Evolutionary conservation across 202 grass and related monocot genomes (phyloP), one percentile per base, ranked within the genome.

Genomic region (Dendrocalamus latiflorus): DNA sequence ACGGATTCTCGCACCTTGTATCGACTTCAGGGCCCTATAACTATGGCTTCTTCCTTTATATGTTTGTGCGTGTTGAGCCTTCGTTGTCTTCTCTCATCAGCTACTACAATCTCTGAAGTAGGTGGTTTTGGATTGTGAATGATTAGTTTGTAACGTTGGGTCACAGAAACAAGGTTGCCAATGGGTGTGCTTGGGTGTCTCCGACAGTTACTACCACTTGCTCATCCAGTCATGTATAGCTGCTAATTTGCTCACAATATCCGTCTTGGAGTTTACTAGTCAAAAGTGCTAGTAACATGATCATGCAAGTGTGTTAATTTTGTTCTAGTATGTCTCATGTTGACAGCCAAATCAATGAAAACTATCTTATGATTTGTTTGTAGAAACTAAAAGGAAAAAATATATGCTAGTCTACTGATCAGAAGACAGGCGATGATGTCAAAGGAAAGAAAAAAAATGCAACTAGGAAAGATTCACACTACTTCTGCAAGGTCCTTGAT

Each of bases 71-170:
- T 82, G 54, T 53, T 63, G 43, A 39, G 9, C 33, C 3, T 42
- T 53, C 72, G 45, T 70, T 65, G 71, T 60, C 55, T 68, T 25
- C 81, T 53, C 17, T 68, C 33, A 41, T 63, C 36, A 41, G 61
- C 53, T 62, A 21, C 74, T 67, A 21, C n/a, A 72, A 83, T 80
- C 22, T 83, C 25, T 74, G 13, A 38, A 72, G 57, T 81, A 15
- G 49, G 30, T 43, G 57, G 11, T 18, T 73, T 56, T 68, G 3
- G n/a, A 65, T 22, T 55, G 4, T 56, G 0, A 34, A 48, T 43
- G 51, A 79, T 74, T 67, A 13, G 24, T 74, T 59, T 60, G 68
- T 68, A 43, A 2, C 24, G 37, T 86, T 33, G 30, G 22, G 51
- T 24, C 12, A 3, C 15, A 0, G 20, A n/a, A 74, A 75, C 43